Conservation (phyloP, 257 asterid species). For the Anisodus tanguticus region DNA sequence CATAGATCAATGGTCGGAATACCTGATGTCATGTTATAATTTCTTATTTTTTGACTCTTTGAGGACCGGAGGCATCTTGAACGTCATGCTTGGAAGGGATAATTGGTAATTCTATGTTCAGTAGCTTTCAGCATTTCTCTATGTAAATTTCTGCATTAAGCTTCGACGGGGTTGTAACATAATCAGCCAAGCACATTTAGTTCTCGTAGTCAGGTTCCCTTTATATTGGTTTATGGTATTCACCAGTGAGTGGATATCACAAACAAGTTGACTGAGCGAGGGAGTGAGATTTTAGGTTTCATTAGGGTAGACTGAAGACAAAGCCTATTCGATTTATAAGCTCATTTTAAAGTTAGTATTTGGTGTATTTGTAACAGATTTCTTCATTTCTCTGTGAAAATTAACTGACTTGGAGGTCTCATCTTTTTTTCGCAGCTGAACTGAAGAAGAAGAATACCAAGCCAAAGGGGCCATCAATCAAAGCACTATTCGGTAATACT, state of each 20-base stretch:
- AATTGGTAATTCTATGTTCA: neutral
- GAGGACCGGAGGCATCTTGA: neutral
- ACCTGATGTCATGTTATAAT: neutral
- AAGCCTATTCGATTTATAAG: no score
- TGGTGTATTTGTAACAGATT: neutral
- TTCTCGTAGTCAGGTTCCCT: neutral
- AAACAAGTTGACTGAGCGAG: neutral
- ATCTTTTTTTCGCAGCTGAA: slow-evolving; percentile 63
- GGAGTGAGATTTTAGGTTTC: no score
- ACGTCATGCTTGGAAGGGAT: neutral
- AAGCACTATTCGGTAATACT: slow-evolving; percentile 76
- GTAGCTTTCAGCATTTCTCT: slow-evolving; percentile 1
- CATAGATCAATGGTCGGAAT: neutral
- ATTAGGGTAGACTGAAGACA: no score
- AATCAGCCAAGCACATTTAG: neutral
- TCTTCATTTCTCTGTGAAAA: neutral
- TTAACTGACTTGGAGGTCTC: slow-evolving; percentile 35
- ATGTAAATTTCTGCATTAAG: slow-evolving; percentile 9
- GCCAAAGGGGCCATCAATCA: slow-evolving; percentile 83
- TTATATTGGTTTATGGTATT: neutral
- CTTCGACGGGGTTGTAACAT: neutral
- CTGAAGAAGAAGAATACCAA: slow-evolving; percentile 81
- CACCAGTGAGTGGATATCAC: neutral
- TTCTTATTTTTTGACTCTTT: neutral
- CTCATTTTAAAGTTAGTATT: neutral